These are phyloP conservation scores for Penstemon barbatus DNA, from an alignment of 257 asterid species.

Conservation along the genomic window DNA sequence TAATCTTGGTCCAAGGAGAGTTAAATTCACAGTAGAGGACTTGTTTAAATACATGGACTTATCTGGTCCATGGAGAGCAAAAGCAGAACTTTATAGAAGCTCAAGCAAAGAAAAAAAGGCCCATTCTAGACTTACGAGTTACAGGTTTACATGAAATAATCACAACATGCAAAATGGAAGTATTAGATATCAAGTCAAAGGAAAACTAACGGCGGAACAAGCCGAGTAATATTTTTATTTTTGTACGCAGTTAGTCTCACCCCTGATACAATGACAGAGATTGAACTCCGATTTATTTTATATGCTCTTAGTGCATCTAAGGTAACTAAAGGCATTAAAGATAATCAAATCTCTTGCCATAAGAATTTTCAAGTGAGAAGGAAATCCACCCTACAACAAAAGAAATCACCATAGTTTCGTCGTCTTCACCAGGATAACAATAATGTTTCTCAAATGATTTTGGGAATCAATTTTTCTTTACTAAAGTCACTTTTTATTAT, in stretches of 20 bases:
- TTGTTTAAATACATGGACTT: constrained; percentile 8
- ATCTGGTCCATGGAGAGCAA: no score
- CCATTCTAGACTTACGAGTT: background rate
- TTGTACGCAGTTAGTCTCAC: background rate
- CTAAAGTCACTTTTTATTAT: constrained; percentile 19
- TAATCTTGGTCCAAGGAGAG: constrained; percentile 8
- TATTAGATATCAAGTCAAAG: constrained; percentile 18
- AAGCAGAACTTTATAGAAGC: constrained; percentile 14
- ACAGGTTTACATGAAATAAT: constrained; percentile 9
- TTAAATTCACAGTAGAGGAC: constrained; percentile 8
- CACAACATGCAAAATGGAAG: constrained; percentile 19
- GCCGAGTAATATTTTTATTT: background rate
- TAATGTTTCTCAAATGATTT: background rate
- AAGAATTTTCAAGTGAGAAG: constrained; percentile 5
- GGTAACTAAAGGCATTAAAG: constrained; percentile 1
- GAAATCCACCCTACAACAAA: constrained; percentile 13
- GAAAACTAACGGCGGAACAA: constrained; percentile 4
- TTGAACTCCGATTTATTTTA: constrained; percentile 5
- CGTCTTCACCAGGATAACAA: constrained; percentile 13
- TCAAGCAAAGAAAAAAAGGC: background rate
- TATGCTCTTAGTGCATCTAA: background rate
- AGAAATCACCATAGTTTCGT: background rate
- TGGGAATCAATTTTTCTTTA: background rate
- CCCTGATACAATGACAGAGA: constrained; percentile 4
- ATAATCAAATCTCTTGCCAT: background rate